Conservation (phyloP, 2,329 filamentous ascomycete species). For the Onygenales sp. region DNA sequence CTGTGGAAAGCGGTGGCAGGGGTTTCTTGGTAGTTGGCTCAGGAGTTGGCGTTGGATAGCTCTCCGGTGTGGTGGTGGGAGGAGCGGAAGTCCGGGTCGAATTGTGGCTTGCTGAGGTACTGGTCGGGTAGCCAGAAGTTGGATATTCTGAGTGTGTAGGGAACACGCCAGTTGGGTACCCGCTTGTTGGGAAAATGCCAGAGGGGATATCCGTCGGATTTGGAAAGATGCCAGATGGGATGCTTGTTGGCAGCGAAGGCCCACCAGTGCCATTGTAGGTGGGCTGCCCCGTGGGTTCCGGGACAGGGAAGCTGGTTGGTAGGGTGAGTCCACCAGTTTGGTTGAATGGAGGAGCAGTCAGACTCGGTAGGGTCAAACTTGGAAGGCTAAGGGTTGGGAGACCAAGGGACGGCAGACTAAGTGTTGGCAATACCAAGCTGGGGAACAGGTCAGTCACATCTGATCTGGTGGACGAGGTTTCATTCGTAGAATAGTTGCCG, state of each 20-base stretch:
- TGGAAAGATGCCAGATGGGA: conserved; percentile 11
- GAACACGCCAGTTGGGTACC: neutral
- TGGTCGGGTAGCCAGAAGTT: conserved; percentile 2
- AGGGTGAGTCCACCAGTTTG: neutral
- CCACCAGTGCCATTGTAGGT: conserved; percentile 9
- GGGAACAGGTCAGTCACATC: neutral
- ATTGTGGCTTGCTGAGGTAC: neutral
- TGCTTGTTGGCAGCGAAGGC: conserved; percentile 8
- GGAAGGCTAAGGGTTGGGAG: neutral
- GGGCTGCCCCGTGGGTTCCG: neutral
- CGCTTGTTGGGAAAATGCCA: conserved; percentile 5
- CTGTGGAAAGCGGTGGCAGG: conserved; percentile 7
- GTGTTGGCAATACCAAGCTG: neutral
- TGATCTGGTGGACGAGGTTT: neutral
- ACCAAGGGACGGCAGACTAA: neutral
- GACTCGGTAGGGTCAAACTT: neutral
- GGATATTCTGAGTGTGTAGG: neutral
- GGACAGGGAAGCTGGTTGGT: too few relatives aligned
- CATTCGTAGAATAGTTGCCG: conserved; percentile 10
- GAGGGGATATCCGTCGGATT: conserved; percentile 12
- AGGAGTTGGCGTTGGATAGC: neutral
- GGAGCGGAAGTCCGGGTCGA: neutral
- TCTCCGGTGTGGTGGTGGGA: neutral
- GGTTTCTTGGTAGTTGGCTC: neutral
- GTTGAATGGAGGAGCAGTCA: neutral